Conservation (phyloP, 148 eudicot species). For the Bassia scoparia region DNA sequence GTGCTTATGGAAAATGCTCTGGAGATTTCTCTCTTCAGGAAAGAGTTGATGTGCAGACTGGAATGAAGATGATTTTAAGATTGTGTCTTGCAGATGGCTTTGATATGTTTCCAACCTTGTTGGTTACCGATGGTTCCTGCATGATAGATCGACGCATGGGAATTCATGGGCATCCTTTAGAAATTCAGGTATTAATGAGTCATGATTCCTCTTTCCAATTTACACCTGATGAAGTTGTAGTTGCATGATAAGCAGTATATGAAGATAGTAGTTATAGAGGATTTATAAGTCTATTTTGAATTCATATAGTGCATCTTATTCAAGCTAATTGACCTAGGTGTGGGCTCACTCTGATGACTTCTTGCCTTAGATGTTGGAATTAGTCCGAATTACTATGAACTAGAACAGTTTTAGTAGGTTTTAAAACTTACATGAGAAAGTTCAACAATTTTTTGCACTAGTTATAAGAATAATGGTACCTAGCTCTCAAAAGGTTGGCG, state of each 20-base stretch:
- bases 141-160: constrained; percentile 68
- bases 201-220: neutral
- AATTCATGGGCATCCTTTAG: constrained; percentile 59
- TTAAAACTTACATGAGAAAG: neutral
- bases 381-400: neutral
- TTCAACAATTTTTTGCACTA: neutral
- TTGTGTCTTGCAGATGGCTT: constrained; percentile 60
- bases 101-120: constrained; percentile 57
- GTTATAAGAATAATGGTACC: neutral
- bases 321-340: neutral
- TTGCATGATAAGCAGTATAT: neutral
- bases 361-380: neutral
- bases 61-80: constrained; percentile 53
- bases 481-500: neutral
- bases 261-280: neutral
- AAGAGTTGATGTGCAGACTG: constrained; percentile 62
- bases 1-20: constrained; percentile 51
- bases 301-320: neutral
- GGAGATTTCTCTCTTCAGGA: constrained; percentile 56
- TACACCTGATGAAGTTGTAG: neutral
- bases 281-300: neutral
- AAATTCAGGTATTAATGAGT: constrained; percentile 44
- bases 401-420: neutral
- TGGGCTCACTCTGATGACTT: neutral
- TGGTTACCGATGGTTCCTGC: constrained; percentile 61